phyloP scores from a whole-genome alignment of 1,284 basidiomycete species.

The Marasmius oreades region DNA sequence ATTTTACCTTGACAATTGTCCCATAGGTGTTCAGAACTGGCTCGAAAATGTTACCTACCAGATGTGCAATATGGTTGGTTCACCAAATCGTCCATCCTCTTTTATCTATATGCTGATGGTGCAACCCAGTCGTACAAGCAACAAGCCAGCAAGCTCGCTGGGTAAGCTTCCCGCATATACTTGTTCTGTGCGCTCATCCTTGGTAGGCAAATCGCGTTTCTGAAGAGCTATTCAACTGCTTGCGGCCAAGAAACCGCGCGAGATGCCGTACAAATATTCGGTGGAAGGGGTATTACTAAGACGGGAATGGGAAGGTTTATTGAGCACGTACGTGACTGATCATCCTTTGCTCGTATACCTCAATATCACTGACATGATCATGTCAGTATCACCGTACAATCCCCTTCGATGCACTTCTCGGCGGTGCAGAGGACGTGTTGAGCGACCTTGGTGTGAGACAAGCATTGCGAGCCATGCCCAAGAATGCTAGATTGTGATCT shows the following conservation, averaged over 20 bases:
- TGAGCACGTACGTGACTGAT: slow-evolving; percentile 55
- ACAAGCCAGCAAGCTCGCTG: slow-evolving; percentile 57
- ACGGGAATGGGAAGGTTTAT: slow-evolving; percentile 68
- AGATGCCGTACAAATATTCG: slow-evolving; percentile 80
- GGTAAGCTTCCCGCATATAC: slow-evolving; percentile 37
- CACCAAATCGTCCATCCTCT: not conserved
- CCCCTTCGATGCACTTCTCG: slow-evolving; percentile 64
- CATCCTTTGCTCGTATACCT: slow-evolving; percentile 2
- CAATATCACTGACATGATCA: slow-evolving; percentile 12
- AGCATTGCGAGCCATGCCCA: slow-evolving; percentile 62
- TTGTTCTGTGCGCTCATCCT: slow-evolving; percentile 4
- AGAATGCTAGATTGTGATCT: slow-evolving; percentile 47
- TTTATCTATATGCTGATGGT: slow-evolving; percentile 4
- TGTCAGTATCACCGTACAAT: slow-evolving; percentile 61
- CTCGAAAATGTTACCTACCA: slow-evolving; percentile 88
- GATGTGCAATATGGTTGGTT: slow-evolving; percentile 81
- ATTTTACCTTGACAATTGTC: not conserved
- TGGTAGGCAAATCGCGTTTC: slow-evolving; percentile 67
- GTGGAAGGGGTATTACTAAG: slow-evolving; percentile 75
- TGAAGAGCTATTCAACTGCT: slow-evolving; percentile 73
- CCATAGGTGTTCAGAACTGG: slow-evolving; percentile 68
- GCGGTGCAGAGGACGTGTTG: slow-evolving; percentile 71
- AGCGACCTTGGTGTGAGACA: slow-evolving; percentile 70
- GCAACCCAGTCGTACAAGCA: slow-evolving; percentile 46
- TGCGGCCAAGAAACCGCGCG: slow-evolving; percentile 70